Evolutionary conservation across 2,329 filamentous ascomycete species (phyloP), one percentile per base, ranked within the genome.

Genomic region (Claviceps sp.): DNA sequence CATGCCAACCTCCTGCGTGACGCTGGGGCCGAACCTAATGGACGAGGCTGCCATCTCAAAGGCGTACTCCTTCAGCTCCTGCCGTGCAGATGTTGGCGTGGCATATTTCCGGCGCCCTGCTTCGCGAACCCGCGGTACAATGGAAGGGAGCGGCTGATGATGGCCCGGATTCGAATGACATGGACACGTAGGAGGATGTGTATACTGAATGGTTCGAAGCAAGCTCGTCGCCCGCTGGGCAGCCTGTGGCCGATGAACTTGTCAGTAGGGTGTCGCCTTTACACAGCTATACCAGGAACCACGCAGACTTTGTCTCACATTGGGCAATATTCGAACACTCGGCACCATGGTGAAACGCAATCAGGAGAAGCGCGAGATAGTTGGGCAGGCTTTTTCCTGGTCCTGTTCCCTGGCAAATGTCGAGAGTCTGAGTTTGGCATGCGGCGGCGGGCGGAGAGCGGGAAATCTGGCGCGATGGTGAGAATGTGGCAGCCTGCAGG

Each of bases 31-130:
- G 61, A 97, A 98, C 13, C 93, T 82, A 62, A 98, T 96, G 30
- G 85, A 88, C 1, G 88, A 95, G 1, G 93, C 89, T 0, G 93
- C 93, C 91, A 98, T 95, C 68, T 98, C 93, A 65, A 98, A 98
- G 14, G 93, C 93, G 71, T 98, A 98, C 67, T 98, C 93, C 66
- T 94, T 95, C 62, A 89, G 77, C 8, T 76, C 70, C 30, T 54
- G 49, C 20, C 85, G 71, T 20, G 63, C 57, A 41, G 62, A 62
- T 36, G 85, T 72, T 0, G 90, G 88, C 0, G 88, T 91, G n/a
- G 88, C 89, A 66, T 79, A 82, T 48, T 72, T 73, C 37, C 79
- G 66, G 24, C 58, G 55, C 36, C 61, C 69, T 37, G 69, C 58
- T 58, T 67, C 54, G 58, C 62, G 55, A 47, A 62, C 66, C 52